Conservation (phyloP, 176 grass and related monocot genomes). For the Sorghum bicolor region Sorghum_bicolor_NCBIv3 NC_012878.2:56074001-56074500, state of each 20-base stretch:
- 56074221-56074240: constrained; percentile 58
- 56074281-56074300: constrained; percentile 99
- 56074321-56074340: neutral
- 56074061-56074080: constrained; percentile 84
- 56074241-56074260: constrained; percentile 60
- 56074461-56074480: constrained; percentile 52
- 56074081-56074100: too few species aligned
- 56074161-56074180: neutral
- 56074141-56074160: neutral
- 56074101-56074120: neutral
- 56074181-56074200: constrained; percentile 77
- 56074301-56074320: neutral
- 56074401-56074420: constrained; percentile 67
- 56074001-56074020: constrained; percentile 73
- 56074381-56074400: constrained; percentile 54
- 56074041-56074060: constrained; percentile 72
- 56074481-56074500: constrained; percentile 67
- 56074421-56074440: constrained; percentile 83
- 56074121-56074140: neutral
- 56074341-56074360: neutral
- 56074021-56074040: constrained; percentile 56
- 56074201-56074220: constrained; percentile 57
- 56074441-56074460: constrained; percentile 78
- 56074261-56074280: constrained; percentile 66
- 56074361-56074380: constrained; percentile 47